These are phyloP conservation scores for Eremomyces bilateralis DNA, from an alignment of 495 filamentous ascomycete species.

Conservation along the genomic window DNA sequence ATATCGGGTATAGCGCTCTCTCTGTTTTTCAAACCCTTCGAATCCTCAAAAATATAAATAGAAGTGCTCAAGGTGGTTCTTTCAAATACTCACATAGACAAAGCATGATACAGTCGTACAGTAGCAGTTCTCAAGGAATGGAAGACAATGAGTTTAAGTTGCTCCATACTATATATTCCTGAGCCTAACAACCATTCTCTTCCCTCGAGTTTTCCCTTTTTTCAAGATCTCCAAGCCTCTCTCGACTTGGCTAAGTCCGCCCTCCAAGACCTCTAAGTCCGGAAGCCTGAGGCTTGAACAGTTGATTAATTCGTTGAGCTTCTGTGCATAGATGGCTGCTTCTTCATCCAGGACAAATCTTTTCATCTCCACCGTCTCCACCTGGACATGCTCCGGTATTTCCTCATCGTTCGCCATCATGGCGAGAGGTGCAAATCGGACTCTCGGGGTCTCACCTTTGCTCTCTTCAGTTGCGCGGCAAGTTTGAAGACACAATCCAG, in stretches of 20 bases:
- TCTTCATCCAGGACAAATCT: neutral
- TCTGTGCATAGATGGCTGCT: neutral
- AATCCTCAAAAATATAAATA: too few relatives aligned
- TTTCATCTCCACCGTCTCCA: constrained; percentile 1
- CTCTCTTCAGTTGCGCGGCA: neutral
- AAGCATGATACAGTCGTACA: too few relatives aligned
- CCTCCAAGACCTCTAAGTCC: neutral
- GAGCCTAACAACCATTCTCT: neutral
- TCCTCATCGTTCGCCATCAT: neutral
- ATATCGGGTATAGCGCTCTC: too few relatives aligned
- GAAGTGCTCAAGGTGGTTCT: too few relatives aligned
- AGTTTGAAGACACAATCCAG: neutral
- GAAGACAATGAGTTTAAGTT: too few relatives aligned
- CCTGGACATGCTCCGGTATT: neutral
- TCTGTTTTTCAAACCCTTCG: too few relatives aligned
- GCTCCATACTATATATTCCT: too few relatives aligned
- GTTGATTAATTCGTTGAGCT: neutral
- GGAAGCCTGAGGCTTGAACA: neutral
- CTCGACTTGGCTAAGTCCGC: neutral
- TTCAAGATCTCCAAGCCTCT: constrained; percentile 1
- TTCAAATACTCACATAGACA: too few relatives aligned
- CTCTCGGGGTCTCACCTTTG: neutral
- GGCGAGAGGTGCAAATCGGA: neutral
- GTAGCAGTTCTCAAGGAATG: too few relatives aligned
- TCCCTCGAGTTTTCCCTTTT: neutral